Conservation (phyloP, 495 filamentous ascomycete species). For the Penicillium herquei region DNA sequence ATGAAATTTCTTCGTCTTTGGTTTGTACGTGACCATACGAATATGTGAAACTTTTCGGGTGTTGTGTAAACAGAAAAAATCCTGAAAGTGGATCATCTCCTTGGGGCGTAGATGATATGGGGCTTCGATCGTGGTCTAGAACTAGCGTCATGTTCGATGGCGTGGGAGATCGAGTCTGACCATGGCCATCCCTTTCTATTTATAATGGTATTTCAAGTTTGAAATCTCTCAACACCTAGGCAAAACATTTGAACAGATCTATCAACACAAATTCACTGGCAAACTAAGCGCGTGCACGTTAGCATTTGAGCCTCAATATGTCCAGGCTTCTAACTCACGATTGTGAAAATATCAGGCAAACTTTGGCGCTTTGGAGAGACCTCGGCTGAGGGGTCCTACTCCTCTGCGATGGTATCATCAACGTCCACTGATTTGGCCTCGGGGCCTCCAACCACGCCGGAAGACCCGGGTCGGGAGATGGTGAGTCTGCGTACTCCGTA, state of each 20-base stretch:
- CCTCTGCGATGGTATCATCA: not conserved
- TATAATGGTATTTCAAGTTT: too few relatives aligned
- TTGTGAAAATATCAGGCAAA: constrained; percentile 47
- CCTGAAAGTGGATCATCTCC: not conserved
- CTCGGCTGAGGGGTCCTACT: constrained; percentile 19
- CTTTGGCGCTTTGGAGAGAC: constrained; percentile 39
- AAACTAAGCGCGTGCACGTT: constrained; percentile 21
- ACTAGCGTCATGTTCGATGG: not conserved
- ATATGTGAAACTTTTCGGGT: not conserved
- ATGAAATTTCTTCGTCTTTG: not conserved
- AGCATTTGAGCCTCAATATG: not conserved
- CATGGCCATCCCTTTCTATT: too few relatives aligned
- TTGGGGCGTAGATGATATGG: not conserved
- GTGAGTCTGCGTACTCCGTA: too few relatives aligned
- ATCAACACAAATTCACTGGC: constrained; percentile 50
- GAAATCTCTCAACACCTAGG: too few relatives aligned
- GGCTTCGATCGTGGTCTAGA: not conserved
- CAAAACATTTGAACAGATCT: too few relatives aligned
- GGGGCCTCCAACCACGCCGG: too few relatives aligned
- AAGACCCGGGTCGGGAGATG: too few relatives aligned
- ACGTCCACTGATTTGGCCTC: constrained; percentile 1
- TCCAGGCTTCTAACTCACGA: constrained; percentile 23
- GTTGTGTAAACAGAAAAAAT: not conserved
- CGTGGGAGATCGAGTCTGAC: too few relatives aligned
- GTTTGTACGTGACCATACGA: not conserved